Base-by-base conservation (phyloP, 2,329 filamentous ascomycete genomes). In the Rutstroemia sydowiana region DNA sequence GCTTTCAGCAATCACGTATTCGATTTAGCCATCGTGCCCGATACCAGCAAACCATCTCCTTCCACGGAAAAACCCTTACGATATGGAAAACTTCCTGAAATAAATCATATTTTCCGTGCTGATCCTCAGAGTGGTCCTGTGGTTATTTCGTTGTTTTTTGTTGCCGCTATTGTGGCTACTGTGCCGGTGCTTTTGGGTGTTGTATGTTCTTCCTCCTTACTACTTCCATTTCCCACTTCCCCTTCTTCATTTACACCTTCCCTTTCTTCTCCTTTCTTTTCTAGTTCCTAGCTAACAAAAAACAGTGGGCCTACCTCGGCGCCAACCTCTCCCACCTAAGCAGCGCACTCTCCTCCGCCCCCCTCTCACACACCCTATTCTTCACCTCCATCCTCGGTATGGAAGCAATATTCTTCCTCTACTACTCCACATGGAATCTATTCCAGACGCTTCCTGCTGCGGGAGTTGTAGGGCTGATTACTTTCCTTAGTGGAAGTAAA, bases 381-480 rank as follows among this genome's bases (percentile, higher is more conserved):
- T 87, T 95, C 61, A 87, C 87, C 47, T 95, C 90, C 5, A 82
- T 98, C 51, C 56, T 95, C 36, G 82, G 84, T 20, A 87, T 98
- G 75, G 93, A 98, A 70, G 87, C 80, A 14, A 83, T 95, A 52
- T 96, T 98, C 72, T 92, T 93, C 74, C 72, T 95, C 59, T 98
- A 98, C 77, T 97, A 97, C 72, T 85, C 80, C 48, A 81, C 73
- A 65, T 96, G 92, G 91, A 95, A 85, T 65, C 75, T 98, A 42
- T 95, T 97, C 77, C 85, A 95, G 74, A 82, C 82, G 13, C 75
- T 98, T 45, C 91, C 90, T 4, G 83, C 82, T 23, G 82, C 85
- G 49, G 75, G 75, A 31, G 71, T 83, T 40, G 79, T 93, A 28
- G 82, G 84, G 14, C 70, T 78, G 23, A 79, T 90, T 50, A 81